Evolutionary conservation across 768 basidiomycete species (phyloP).

Genomic region (Galerina sulciceps): DNA sequence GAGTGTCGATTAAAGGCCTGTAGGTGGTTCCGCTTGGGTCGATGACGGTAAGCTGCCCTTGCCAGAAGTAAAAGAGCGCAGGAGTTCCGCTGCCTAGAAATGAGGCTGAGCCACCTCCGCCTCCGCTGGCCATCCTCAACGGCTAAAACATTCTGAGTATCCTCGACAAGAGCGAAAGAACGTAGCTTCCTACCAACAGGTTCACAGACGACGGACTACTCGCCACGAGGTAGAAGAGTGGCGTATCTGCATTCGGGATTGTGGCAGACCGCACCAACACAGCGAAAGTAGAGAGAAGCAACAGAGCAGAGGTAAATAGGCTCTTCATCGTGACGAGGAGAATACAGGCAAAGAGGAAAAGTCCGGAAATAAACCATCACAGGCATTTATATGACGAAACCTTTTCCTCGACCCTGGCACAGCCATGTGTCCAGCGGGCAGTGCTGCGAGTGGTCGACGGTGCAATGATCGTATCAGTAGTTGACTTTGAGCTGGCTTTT

Average conservation of each 20-base stretch:
- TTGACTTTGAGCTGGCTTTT: too few species aligned
- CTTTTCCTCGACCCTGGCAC: too few species aligned
- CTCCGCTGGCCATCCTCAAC: slow-evolving; percentile 26
- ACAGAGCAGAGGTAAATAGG: neutral
- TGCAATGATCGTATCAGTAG: neutral
- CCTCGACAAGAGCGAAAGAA: neutral
- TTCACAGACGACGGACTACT: slow-evolving; percentile 23
- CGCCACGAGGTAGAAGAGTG: slow-evolving; percentile 38
- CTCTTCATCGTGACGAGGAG: neutral
- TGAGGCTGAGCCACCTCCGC: slow-evolving; percentile 24
- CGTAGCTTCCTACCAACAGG: slow-evolving; percentile 22
- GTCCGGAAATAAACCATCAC: neutral
- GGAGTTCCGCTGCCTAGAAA: slow-evolving; percentile 29
- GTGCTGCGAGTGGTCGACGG: neutral
- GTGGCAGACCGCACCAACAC: slow-evolving; percentile 12
- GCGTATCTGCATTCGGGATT: slow-evolving; percentile 34
- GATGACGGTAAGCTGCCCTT: slow-evolving; percentile 26
- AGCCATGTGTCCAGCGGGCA: too few species aligned
- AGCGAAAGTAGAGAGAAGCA: slow-evolving; percentile 12
- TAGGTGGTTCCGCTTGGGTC: slow-evolving; percentile 22
- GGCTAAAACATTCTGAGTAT: slow-evolving; percentile 23
- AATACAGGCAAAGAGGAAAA: neutral
- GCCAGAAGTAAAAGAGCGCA: slow-evolving; percentile 36
- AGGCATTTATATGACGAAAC: neutral
- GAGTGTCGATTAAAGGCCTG: slow-evolving; percentile 23